Evolutionary conservation across 805 yeast genomes (phyloP).

Genomic region (Kluyveromyces aestuarii): DNA sequence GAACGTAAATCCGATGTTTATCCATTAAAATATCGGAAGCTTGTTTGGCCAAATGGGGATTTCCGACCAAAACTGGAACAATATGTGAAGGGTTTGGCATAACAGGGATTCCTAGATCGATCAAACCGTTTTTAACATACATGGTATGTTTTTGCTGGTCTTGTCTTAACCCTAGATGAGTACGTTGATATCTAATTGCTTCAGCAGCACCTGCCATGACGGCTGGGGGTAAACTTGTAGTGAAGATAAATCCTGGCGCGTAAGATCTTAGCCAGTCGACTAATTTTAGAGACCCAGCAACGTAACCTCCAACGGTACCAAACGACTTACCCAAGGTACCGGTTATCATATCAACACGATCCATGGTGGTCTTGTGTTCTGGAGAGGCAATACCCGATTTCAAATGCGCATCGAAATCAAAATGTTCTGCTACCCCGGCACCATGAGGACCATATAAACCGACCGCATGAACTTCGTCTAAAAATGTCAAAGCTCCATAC

Average conservation of each 20-base stretch:
- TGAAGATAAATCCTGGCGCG: constrained; percentile 96
- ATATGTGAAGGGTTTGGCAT: constrained; percentile 97
- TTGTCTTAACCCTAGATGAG: constrained; percentile 67
- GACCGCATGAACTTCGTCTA: constrained; percentile 98
- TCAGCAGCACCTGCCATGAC: constrained; percentile 91
- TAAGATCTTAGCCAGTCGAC: constrained; percentile 94
- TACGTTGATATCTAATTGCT: constrained; percentile 77
- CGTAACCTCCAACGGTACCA: constrained; percentile 96
- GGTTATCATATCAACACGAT: constrained; percentile 89
- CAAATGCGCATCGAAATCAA: constrained; percentile 79
- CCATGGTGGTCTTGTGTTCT: constrained; percentile 55
- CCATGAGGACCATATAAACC: constrained; percentile 99
- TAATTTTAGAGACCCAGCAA: constrained; percentile 76
- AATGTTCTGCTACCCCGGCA: constrained; percentile 98
- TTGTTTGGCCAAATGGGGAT: constrained; percentile 81
- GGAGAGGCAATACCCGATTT: constrained; percentile 52
- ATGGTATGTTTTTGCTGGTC: constrained; percentile 79
- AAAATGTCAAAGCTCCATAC: constrained; percentile 92
- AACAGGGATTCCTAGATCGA: constrained; percentile 77
- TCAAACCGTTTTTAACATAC: constrained; percentile 70
- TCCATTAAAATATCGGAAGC: constrained; percentile 86
- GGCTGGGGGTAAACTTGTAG: constrained; percentile 96
- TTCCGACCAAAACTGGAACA: constrained; percentile 91
- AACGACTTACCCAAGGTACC: constrained; percentile 97
- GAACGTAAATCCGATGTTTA: constrained; percentile 84